phyloP scores from a whole-genome alignment of 805 yeast species.

The Torulaspora indica region DNA sequence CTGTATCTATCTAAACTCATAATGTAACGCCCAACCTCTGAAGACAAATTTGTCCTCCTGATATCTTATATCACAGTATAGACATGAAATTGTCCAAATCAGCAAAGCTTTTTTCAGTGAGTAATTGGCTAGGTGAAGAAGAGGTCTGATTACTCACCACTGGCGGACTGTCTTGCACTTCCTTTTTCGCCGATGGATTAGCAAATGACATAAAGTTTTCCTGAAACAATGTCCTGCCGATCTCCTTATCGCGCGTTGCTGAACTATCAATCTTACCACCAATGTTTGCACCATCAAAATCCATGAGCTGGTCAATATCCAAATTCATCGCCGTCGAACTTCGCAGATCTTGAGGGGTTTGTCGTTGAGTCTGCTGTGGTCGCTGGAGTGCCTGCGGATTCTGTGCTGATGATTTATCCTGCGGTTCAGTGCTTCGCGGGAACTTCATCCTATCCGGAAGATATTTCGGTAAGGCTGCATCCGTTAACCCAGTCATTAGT shows the following conservation, averaged over 20 bases:
- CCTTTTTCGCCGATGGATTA: constrained; percentile 7
- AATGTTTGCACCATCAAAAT: neutral
- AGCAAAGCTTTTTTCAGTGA: constrained; percentile 28
- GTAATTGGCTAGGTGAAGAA: constrained; percentile 24
- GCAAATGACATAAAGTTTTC: constrained; percentile 4
- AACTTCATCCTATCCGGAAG: constrained; percentile 11
- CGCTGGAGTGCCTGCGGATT: constrained; percentile 2
- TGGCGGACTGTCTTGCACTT: constrained; percentile 15
- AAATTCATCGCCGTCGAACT: constrained; percentile 1
- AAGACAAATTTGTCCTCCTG: neutral
- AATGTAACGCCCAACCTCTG: neutral
- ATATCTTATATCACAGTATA: constrained; percentile 15
- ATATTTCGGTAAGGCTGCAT: constrained; percentile 3
- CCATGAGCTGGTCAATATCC: constrained; percentile 10
- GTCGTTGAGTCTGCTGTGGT: constrained; percentile 5
- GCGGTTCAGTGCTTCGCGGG: constrained; percentile 8
- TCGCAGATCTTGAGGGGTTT: constrained; percentile 5
- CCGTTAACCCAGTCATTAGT: constrained; percentile 3
- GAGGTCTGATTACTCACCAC: constrained; percentile 17
- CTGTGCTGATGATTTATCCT: constrained; percentile 4
- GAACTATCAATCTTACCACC: constrained; percentile 1
- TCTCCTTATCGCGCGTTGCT: neutral
- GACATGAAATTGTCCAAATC: constrained; percentile 33
- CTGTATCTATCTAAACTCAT: constrained; percentile 2
- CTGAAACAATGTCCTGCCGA: constrained; percentile 10